A percentile compares a stretch with the other conserved stretches of the same genome.
These are phyloP conservation scores for Cladosporium halotolerans DNA, from an alignment of 2,329 filamentous ascomycete species.

Conservation along the genomic window DNA sequence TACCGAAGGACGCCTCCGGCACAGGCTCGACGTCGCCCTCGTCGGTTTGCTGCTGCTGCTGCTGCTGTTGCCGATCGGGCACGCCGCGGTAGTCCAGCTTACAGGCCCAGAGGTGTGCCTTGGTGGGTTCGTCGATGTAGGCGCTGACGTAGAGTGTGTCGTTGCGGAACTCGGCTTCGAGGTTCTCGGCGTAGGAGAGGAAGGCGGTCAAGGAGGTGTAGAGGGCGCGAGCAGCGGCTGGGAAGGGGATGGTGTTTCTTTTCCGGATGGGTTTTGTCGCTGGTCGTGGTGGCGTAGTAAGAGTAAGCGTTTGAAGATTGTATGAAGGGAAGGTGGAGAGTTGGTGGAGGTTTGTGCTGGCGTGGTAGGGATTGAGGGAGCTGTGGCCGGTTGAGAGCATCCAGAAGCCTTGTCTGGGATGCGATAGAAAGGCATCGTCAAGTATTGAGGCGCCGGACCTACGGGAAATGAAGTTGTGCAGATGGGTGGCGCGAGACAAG, in stretches of 20 bases:
- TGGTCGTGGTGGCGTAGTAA: not conserved
- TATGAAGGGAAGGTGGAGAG: not conserved
- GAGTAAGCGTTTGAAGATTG: not conserved
- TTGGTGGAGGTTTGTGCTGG: not conserved
- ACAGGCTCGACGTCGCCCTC: not conserved
- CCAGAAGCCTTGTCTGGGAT: not conserved
- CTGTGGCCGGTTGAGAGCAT: not conserved
- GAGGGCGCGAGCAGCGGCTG: conserved; percentile 9
- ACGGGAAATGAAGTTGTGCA: not conserved
- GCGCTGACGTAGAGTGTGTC: not conserved
- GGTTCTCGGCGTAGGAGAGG: not conserved
- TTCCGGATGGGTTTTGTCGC: not conserved
- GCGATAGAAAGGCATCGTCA: not conserved
- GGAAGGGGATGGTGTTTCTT: conserved; percentile 2
- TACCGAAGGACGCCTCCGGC: not conserved
- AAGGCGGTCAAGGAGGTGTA: conserved; percentile 7
- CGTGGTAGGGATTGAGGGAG: not conserved
- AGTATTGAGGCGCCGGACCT: not conserved
- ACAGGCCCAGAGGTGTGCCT: conserved; percentile 8
- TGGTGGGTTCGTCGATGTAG: not conserved
- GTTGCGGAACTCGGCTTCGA: conserved; percentile 10
- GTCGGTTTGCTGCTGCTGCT: not conserved
- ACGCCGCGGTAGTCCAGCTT: conserved; percentile 13
- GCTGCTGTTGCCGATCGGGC: not conserved
- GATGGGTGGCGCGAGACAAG: conserved; percentile 8